Percentiles rank a stretch among this genome's conserved stretches.
phyloP scores from a whole-genome alignment of 1,284 basidiomycete genomes.

The Boletus subluridellus region DNA sequence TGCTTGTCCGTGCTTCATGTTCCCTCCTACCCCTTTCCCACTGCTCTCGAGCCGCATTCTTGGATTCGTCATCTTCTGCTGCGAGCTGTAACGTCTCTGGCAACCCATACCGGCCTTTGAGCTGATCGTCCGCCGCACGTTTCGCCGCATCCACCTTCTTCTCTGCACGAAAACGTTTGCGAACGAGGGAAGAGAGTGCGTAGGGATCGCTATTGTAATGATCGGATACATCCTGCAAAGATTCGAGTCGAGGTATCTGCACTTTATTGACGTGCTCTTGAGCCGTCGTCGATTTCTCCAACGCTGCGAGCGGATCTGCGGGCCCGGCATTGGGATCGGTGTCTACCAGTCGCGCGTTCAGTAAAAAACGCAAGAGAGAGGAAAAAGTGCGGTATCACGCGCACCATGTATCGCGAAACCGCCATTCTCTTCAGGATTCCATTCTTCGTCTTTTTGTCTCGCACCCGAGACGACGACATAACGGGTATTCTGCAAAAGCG shows the following conservation, averaged over 20 bases:
- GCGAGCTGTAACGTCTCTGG: constrained; percentile 59
- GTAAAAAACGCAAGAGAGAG: not conserved
- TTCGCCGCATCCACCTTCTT: constrained; percentile 75
- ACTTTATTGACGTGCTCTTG: constrained; percentile 69
- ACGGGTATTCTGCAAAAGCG: constrained; percentile 70
- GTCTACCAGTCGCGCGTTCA: constrained; percentile 42
- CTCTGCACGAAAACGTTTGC: constrained; percentile 79
- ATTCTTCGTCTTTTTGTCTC: constrained; percentile 87
- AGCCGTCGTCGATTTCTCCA: constrained; percentile 85
- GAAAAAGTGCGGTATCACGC: constrained; percentile 14
- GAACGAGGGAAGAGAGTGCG: constrained; percentile 64
- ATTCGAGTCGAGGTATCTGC: constrained; percentile 72
- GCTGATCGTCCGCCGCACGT: constrained; percentile 59
- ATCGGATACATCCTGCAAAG: constrained; percentile 70
- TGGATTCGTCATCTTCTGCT: constrained; percentile 55
- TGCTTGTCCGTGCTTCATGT: constrained; percentile 38
- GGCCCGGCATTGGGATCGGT: constrained; percentile 64
- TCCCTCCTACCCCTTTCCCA: constrained; percentile 54
- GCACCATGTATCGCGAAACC: constrained; percentile 85
- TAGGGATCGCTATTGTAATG: constrained; percentile 84
- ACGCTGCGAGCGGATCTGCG: constrained; percentile 76
- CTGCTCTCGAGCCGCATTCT: constrained; percentile 56
- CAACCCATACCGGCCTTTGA: constrained; percentile 73
- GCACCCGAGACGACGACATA: constrained; percentile 94
- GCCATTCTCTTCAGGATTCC: constrained; percentile 94